These are phyloP conservation scores for Sordariomycetes sp. DNA, from an alignment of 2,329 filamentous ascomycete genomes.

Conservation along the genomic window DNA sequence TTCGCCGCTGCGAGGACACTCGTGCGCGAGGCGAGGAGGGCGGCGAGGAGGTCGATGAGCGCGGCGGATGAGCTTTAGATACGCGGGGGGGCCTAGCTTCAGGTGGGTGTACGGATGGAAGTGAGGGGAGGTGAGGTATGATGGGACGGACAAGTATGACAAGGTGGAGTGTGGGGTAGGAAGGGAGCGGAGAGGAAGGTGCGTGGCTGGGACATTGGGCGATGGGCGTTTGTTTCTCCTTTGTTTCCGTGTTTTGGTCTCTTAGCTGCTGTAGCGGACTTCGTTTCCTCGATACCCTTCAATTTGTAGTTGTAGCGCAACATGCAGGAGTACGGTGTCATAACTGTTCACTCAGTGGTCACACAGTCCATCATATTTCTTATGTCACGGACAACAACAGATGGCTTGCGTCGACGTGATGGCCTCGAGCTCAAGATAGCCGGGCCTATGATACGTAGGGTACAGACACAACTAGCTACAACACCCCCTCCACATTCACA, in stretches of 20 bases:
- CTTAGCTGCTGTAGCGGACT: neutral
- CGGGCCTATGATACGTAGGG: neutral
- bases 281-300: neutral
- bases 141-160: neutral
- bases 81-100: no score
- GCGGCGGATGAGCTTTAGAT: neutral
- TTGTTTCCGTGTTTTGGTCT: neutral
- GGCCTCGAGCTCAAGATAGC: no score
- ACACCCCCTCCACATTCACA: neutral
- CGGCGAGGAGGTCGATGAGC: neutral
- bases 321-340: neutral
- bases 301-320: neutral
- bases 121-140: neutral
- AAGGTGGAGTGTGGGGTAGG: neutral
- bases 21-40: conserved; percentile 18
- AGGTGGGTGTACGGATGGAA: no score
- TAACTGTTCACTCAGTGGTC: no score
- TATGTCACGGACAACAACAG: no score
- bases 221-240: neutral
- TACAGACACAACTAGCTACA: neutral
- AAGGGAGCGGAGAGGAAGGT: neutral
- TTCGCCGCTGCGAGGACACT: conserved; percentile 24
- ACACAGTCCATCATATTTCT: neutral
- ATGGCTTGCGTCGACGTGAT: no score
- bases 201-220: neutral